Percentiles rank a stretch among this genome's conserved stretches.
These are phyloP conservation scores for Zymoseptoria crescenta DNA, from an alignment of 2,329 filamentous ascomycete genomes.

Conservation along the genomic window DNA sequence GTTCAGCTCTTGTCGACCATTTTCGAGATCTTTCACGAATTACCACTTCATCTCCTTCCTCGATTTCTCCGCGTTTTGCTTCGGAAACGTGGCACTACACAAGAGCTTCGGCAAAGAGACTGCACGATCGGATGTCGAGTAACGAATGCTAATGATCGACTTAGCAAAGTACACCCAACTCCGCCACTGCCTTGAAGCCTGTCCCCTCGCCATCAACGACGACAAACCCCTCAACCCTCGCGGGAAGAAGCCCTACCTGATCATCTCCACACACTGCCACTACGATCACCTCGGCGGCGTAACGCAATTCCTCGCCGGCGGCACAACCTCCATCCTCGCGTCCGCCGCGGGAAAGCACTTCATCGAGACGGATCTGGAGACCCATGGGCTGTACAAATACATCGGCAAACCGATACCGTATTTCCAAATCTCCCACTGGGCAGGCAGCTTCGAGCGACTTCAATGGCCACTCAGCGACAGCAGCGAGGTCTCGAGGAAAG, in stretches of 20 bases:
- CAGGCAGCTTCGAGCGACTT: constrained; percentile 31
- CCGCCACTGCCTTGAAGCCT: constrained; percentile 37
- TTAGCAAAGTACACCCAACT: constrained; percentile 27
- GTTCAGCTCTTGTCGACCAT: not conserved
- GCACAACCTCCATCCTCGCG: constrained; percentile 28
- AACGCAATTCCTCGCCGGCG: constrained; percentile 27
- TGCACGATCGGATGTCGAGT: not conserved
- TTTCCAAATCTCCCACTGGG: constrained; percentile 38
- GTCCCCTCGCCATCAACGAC: constrained; percentile 30
- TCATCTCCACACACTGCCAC: constrained; percentile 43
- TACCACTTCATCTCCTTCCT: not conserved
- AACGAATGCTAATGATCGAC: not conserved
- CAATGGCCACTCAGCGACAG: constrained; percentile 9
- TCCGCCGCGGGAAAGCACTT: constrained; percentile 33
- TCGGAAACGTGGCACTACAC: not conserved
- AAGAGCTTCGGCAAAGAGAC: not conserved
- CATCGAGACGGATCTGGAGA: constrained; percentile 33
- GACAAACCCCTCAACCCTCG: constrained; percentile 33
- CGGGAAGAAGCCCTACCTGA: constrained; percentile 29
- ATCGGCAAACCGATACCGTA: constrained; percentile 31
- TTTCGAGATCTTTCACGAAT: not conserved
- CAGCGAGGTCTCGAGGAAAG: not conserved
- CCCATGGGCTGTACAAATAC: constrained; percentile 36
- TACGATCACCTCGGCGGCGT: constrained; percentile 37
- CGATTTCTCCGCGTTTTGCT: not conserved